Conservation (phyloP, 805 yeast genomes). For the Candida rishiriensis region DNA sequence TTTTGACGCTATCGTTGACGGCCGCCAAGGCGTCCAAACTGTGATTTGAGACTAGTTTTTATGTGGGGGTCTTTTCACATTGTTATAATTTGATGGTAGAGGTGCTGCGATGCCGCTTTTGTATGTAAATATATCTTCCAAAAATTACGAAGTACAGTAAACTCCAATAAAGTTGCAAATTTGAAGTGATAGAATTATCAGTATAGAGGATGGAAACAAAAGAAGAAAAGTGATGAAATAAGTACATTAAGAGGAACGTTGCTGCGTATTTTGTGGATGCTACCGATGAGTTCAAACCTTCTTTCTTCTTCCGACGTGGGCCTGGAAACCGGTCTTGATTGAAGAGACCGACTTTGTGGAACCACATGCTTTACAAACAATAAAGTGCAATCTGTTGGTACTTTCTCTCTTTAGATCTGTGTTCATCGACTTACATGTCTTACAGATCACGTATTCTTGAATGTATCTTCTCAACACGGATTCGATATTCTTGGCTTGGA, state of each 20-base stretch:
- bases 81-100: too few species aligned
- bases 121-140: too few species aligned
- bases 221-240: background rate
- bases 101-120: too few species aligned
- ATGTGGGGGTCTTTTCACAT: too few species aligned
- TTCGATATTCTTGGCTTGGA: constrained; percentile 96
- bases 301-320: constrained; percentile 90
- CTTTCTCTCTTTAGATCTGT: constrained; percentile 94
- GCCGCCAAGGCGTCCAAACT: too few species aligned
- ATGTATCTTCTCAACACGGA: constrained; percentile 94
- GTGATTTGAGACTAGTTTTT: too few species aligned
- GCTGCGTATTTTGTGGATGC: too few species aligned
- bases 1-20: too few species aligned
- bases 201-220: background rate
- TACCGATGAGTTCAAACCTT: constrained; percentile 31
- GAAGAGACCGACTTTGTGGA: constrained; percentile 95
- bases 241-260: background rate
- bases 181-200: background rate
- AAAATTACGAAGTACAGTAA: too few species aligned
- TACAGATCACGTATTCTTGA: constrained; percentile 95
- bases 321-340: constrained; percentile 99
- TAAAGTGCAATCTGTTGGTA: constrained; percentile 92
- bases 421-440: constrained; percentile 97
- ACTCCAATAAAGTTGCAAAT: too few species aligned
- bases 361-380: constrained; percentile 98